These are phyloP conservation scores for Alternaria postmessia DNA, from an alignment of 2,329 filamentous ascomycete species.

Conservation along the genomic window DNA sequence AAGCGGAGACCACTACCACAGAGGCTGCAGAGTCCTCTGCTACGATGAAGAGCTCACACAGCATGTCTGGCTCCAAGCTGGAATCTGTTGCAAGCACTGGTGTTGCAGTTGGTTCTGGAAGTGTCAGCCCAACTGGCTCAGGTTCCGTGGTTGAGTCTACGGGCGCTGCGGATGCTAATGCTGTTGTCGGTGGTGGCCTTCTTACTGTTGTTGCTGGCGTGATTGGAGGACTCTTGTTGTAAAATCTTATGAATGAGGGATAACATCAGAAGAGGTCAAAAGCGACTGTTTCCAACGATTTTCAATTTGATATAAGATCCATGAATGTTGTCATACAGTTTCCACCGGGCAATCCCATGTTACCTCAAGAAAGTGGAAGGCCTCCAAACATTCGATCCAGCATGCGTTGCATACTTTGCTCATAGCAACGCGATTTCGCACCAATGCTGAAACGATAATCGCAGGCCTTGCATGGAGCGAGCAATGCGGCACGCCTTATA, in stretches of 20 bases:
- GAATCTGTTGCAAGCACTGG: conserved; percentile 1
- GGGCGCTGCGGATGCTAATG: conserved; percentile 18
- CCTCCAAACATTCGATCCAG: too few species aligned
- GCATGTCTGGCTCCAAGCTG: conserved; percentile 7
- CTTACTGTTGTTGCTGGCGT: conserved; percentile 20
- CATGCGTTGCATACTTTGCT: too few species aligned
- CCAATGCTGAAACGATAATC: too few species aligned
- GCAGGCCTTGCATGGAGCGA: too few species aligned
- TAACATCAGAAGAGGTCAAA: too few species aligned
- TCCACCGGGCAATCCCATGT: too few species aligned
- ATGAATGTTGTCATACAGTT: too few species aligned
- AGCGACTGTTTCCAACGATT: too few species aligned
- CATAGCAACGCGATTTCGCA: too few species aligned
- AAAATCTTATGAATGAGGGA: background rate
- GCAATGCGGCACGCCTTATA: too few species aligned
- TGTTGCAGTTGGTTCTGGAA: background rate
- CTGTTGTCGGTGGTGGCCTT: conserved; percentile 17
- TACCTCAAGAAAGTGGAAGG: too few species aligned
- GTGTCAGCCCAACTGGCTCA: conserved; percentile 8
- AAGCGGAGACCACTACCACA: conserved; percentile 11
- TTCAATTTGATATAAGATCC: too few species aligned
- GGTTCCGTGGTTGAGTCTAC: conserved; percentile 5
- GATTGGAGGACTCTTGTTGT: conserved; percentile 19
- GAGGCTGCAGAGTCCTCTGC: conserved; percentile 7
- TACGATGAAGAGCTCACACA: conserved; percentile 5